Percentiles rank a stretch among this genome's conserved stretches.
Conservation (phyloP, 257 asterid species). For the Thymus quinquecostatus region DNA sequence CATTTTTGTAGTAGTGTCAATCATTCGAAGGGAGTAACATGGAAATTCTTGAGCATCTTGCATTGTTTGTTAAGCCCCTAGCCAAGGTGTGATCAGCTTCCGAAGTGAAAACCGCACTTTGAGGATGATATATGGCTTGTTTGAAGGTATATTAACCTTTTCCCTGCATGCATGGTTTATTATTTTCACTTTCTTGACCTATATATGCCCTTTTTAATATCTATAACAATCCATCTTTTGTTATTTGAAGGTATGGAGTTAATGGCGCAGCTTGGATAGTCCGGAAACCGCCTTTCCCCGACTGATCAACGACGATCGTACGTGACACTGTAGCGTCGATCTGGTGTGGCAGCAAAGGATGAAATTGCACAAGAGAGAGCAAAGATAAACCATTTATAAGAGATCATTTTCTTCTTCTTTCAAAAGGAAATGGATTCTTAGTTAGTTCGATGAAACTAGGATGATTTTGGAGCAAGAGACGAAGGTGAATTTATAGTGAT, state of each 20-base stretch:
- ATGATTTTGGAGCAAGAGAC: too few species aligned
- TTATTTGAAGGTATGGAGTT: constrained; percentile 55
- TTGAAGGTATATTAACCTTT: constrained; percentile 47
- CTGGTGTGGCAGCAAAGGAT: constrained; percentile 18
- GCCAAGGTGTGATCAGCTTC: constrained; percentile 59
- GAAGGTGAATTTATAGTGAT: too few species aligned
- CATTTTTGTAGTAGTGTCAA: too few species aligned
- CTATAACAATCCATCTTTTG: constrained; percentile 45
- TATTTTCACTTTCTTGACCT: constrained; percentile 40
- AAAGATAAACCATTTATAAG: background rate
- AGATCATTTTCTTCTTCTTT: constrained; percentile 27
- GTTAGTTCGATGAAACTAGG: too few species aligned
- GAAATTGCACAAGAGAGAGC: constrained; percentile 28
- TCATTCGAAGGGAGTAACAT: constrained; percentile 14
- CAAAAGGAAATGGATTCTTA: too few species aligned
- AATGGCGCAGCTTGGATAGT: constrained; percentile 57
- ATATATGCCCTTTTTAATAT: constrained; percentile 47
- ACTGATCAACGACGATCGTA: constrained; percentile 43
- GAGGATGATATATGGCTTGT: constrained; percentile 66
- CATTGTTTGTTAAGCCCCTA: constrained; percentile 24
- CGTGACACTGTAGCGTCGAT: background rate
- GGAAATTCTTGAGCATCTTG: too few species aligned
- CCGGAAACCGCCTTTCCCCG: constrained; percentile 44
- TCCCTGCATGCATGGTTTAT: constrained; percentile 37
- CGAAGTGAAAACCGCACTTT: constrained; percentile 63